Conservation (phyloP, 441 rosid species). For the Raphanus hybrid region DNA sequence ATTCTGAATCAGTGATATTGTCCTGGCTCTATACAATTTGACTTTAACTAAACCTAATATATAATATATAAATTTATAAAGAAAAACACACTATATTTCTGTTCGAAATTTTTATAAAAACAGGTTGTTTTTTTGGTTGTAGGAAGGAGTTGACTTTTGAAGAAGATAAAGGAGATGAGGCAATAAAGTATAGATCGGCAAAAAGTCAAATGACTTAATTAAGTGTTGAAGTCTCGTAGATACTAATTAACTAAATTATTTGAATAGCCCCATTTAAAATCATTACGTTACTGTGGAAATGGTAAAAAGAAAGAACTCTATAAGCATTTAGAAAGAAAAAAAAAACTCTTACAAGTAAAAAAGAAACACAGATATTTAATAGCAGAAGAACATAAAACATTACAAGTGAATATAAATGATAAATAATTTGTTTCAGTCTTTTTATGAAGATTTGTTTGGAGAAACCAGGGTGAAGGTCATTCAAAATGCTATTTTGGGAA, state of each 20-base stretch:
- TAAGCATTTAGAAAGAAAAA: background rate
- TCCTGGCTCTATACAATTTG: background rate
- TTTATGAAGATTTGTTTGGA: background rate
- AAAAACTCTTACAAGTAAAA: background rate
- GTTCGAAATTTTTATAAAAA: background rate
- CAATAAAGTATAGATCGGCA: constrained; percentile 18
- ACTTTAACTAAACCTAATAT: background rate
- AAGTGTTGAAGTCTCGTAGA: constrained; percentile 4
- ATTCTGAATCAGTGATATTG: background rate
- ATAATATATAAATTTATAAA: background rate
- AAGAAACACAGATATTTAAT: background rate
- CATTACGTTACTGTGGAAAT: background rate
- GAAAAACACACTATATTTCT: background rate
- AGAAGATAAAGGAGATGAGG: constrained; percentile 6
- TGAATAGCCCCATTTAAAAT: background rate
- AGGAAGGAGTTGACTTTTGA: constrained; percentile 35
- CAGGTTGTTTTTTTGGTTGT: background rate
- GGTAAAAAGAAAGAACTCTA: background rate
- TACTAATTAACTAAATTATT: background rate
- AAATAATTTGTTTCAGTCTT: background rate
- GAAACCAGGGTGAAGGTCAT: background rate
- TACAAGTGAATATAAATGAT: background rate
- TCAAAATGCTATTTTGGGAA: constrained; percentile 2
- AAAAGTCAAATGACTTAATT: constrained; percentile 35
- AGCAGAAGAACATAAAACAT: background rate